Conservation (phyloP, 2,329 filamentous ascomycete species). For the Drechslera avenae region DNA sequence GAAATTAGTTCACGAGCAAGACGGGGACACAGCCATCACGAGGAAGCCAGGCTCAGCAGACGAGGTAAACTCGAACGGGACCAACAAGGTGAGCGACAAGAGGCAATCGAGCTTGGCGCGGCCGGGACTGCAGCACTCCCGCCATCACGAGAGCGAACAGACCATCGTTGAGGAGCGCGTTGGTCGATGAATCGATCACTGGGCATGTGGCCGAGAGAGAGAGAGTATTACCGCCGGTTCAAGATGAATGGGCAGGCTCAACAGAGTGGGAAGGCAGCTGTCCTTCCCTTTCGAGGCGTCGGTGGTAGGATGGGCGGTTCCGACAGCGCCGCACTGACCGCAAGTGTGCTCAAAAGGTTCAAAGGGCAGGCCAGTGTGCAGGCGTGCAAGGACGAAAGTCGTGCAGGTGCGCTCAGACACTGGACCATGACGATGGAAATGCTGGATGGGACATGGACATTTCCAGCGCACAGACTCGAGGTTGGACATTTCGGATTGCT, state of each 20-base stretch:
- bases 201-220: neutral
- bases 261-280: slow-evolving; percentile 1
- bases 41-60: slow-evolving; percentile 20
- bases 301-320: slow-evolving; percentile 1
- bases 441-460: slow-evolving; percentile 6
- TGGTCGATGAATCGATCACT: slow-evolving; percentile 8
- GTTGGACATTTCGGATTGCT: slow-evolving; percentile 15
- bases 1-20: slow-evolving; percentile 38
- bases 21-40: slow-evolving; percentile 21
- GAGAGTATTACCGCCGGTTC: slow-evolving; percentile 8
- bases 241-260: neutral
- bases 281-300: slow-evolving; percentile 10
- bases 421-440: slow-evolving; percentile 5
- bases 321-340: slow-evolving; percentile 7
- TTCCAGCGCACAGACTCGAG: slow-evolving; percentile 19
- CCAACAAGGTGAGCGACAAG: slow-evolving; percentile 23
- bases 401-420: slow-evolving; percentile 4
- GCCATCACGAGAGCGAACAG: slow-evolving; percentile 33
- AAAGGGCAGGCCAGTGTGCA: slow-evolving; percentile 5
- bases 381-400: neutral
- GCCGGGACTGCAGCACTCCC: slow-evolving; percentile 24
- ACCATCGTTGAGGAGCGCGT: slow-evolving; percentile 26
- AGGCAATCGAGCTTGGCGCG: slow-evolving; percentile 20
- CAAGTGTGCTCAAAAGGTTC: neutral
- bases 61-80: slow-evolving; percentile 20